Conservation (phyloP, 257 asterid genomes). For the Fraxinus anomala region DNA sequence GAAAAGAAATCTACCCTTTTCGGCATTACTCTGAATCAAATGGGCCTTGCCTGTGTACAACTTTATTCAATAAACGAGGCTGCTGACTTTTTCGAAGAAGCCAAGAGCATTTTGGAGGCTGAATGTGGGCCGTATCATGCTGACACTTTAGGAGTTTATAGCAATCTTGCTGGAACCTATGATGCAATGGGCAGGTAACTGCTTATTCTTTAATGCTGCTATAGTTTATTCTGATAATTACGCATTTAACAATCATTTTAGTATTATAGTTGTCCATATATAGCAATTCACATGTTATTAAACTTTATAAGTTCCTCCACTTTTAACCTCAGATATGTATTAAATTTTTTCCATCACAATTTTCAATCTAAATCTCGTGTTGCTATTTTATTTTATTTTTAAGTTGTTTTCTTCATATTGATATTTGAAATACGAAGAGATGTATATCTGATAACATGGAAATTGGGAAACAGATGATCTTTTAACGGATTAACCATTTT, state of each 20-base stretch:
- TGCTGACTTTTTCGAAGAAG: slow-evolving; percentile 60
- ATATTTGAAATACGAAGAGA: background rate
- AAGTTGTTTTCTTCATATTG: background rate
- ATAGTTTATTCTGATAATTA: background rate
- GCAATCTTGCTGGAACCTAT: slow-evolving; percentile 74
- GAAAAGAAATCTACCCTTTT: slow-evolving; percentile 59
- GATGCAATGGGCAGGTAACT: slow-evolving; percentile 92
- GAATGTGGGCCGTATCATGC: slow-evolving; percentile 61
- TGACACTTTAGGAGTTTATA: slow-evolving; percentile 62
- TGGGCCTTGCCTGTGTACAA: slow-evolving; percentile 67
- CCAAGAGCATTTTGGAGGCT: slow-evolving; percentile 48
- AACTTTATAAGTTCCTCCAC: background rate
- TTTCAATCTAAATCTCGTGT: background rate
- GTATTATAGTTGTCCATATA: background rate
- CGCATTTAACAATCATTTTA: background rate
- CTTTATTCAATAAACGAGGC: slow-evolving; percentile 58
- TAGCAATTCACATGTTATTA: too few relatives aligned
- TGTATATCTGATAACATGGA: background rate
- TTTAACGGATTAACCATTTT: background rate
- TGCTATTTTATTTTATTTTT: background rate
- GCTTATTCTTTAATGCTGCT: background rate
- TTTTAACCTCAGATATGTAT: background rate
- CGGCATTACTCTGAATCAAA: slow-evolving; percentile 63
- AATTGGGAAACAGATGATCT: background rate
- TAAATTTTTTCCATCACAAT: background rate